Conservation (phyloP, 441 rosid species). For the Theobroma grandiflorum region DNA sequence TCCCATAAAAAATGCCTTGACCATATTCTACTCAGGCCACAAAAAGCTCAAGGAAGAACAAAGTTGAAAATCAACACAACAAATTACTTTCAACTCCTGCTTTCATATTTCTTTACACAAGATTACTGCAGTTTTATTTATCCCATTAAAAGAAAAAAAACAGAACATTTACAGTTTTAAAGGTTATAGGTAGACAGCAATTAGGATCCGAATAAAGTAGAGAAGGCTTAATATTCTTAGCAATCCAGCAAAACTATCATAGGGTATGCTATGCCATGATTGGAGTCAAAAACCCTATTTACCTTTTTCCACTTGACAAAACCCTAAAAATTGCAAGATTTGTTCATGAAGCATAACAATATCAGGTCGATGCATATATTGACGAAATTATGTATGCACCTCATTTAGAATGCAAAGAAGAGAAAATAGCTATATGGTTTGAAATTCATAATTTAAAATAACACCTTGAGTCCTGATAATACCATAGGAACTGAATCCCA, state of each 20-base stretch:
- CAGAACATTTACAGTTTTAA: background rate
- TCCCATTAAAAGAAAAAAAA: background rate
- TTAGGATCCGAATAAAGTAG: background rate
- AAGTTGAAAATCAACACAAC: background rate
- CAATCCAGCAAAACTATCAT: background rate
- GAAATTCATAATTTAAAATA: background rate
- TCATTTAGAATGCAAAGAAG: background rate
- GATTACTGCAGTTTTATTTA: background rate
- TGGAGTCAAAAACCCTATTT: background rate
- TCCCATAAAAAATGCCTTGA: background rate
- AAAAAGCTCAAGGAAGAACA: constrained; percentile 11
- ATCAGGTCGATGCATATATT: background rate
- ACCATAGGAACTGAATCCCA: background rate
- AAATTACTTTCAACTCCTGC: background rate
- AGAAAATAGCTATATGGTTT: background rate
- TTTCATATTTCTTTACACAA: background rate
- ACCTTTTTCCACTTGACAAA: constrained; percentile 7
- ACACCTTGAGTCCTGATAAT: background rate
- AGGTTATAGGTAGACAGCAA: background rate
- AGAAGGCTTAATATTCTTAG: background rate
- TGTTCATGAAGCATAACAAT: background rate
- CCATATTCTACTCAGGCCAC: background rate
- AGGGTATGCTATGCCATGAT: background rate
- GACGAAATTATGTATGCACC: background rate
- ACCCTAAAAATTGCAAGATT: background rate